Conservation (phyloP, 768 basidiomycete genomes). For the Boletus coccyginus region DNA sequence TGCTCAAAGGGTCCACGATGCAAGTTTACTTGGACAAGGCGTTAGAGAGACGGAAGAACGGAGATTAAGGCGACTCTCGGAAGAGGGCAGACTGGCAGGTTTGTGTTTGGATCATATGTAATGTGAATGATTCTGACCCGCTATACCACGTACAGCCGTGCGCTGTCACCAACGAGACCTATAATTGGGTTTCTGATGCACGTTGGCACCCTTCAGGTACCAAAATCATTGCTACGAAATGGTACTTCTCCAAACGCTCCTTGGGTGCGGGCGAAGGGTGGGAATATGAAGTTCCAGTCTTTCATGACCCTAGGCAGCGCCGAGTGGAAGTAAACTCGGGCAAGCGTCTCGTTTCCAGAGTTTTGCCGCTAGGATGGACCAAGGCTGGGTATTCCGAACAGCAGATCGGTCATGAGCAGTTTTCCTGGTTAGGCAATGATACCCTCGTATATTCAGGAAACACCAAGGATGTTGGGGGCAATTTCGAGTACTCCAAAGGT, state of each 20-base stretch:
- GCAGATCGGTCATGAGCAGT: conserved; percentile 73
- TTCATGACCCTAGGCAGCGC: conserved; percentile 4
- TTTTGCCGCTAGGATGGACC: conserved; percentile 60
- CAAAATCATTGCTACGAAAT: conserved; percentile 71
- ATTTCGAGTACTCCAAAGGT: conserved; percentile 69
- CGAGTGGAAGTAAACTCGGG: conserved; percentile 44
- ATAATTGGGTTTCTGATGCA: conserved; percentile 65
- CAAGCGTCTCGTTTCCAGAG: conserved; percentile 51
- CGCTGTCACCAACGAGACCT: conserved; percentile 74
- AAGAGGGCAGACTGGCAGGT: conserved; percentile 58
- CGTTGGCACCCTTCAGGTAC: conserved; percentile 67
- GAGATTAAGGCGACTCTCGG: conserved; percentile 45
- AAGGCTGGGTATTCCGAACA: conserved; percentile 59
- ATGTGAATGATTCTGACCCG: conserved; percentile 2
- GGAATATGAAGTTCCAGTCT: conserved; percentile 53
- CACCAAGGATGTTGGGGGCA: conserved; percentile 43
- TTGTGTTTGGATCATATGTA: neutral
- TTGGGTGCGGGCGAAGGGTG: conserved; percentile 74
- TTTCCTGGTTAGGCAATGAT: conserved; percentile 59
- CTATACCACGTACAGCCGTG: conserved; percentile 28
- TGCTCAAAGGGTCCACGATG: conserved; percentile 39
- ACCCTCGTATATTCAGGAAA: conserved; percentile 67
- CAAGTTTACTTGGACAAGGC: conserved; percentile 46
- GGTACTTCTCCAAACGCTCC: conserved; percentile 65
- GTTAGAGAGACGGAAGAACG: conserved; percentile 49